Percentiles rank a stretch among this genome's conserved stretches.
These are phyloP conservation scores for Aspergillus nanangensis DNA, from an alignment of 495 filamentous ascomycete species.

Conservation along the genomic window DNA sequence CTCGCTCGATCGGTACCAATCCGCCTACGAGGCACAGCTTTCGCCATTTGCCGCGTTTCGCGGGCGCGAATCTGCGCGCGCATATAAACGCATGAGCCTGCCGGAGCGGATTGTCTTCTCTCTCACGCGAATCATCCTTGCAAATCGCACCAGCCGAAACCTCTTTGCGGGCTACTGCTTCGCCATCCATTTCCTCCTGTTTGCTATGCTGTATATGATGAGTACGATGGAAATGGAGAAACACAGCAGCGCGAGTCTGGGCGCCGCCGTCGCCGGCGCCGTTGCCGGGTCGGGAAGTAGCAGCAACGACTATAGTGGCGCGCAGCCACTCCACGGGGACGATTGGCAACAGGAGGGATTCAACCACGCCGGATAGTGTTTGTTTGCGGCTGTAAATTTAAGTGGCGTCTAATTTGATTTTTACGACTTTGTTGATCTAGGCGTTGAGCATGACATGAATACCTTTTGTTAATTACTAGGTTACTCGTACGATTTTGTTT, in stretches of 20 bases:
- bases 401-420: too few relatives aligned
- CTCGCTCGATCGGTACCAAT: constrained; percentile 80
- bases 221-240: constrained; percentile 59
- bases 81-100: constrained; percentile 91
- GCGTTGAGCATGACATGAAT: too few relatives aligned
- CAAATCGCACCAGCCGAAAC: constrained; percentile 85
- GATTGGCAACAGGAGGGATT: constrained; percentile 64
- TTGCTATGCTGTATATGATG: constrained; percentile 80
- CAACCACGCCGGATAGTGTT: constrained; percentile 25
- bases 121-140: constrained; percentile 83
- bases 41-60: constrained; percentile 94
- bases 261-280: constrained; percentile 39
- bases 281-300: constrained; percentile 29
- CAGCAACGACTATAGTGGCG: constrained; percentile 27
- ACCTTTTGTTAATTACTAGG: too few relatives aligned
- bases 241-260: constrained; percentile 45
- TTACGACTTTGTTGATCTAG: too few relatives aligned
- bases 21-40: constrained; percentile 90
- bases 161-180: constrained; percentile 94
- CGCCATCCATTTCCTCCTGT: constrained; percentile 80
- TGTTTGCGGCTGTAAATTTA: too few relatives aligned
- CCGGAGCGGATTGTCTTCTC: constrained; percentile 89
- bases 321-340: constrained; percentile 44
- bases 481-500: too few relatives aligned
- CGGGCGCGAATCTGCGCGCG: constrained; percentile 82